Conservation (phyloP, 257 asterid genomes). For the Penstemon eatonii region DNA sequence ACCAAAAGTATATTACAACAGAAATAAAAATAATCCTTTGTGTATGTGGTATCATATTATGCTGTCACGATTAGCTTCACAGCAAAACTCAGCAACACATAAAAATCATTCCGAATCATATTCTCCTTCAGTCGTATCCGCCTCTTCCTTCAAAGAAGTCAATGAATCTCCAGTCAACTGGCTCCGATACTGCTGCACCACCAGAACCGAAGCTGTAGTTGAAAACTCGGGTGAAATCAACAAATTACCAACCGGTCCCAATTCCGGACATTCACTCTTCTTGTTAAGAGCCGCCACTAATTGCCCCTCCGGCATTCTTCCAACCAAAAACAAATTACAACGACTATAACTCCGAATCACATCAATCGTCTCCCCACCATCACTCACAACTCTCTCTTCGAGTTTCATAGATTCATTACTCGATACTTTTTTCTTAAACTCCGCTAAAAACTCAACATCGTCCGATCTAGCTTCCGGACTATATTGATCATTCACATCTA, state of each 20-base stretch:
- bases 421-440: slow-evolving; percentile 27
- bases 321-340: slow-evolving; percentile 51
- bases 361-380: slow-evolving; percentile 29
- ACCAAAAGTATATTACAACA: no score
- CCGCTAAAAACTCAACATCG: slow-evolving; percentile 37
- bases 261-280: slow-evolving; percentile 48
- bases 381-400: slow-evolving; percentile 34
- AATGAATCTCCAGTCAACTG: slow-evolving; percentile 37
- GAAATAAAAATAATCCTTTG: no score
- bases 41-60: no score
- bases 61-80: no score
- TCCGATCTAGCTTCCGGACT: slow-evolving; percentile 15
- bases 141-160: slow-evolving; percentile 38
- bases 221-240: slow-evolving; percentile 40
- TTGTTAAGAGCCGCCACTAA: slow-evolving; percentile 34
- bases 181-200: slow-evolving; percentile 56
- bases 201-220: slow-evolving; percentile 54
- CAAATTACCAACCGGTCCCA: slow-evolving; percentile 55
- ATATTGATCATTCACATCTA: slow-evolving; percentile 23
- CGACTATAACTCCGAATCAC: slow-evolving; percentile 25
- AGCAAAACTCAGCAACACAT: no score
- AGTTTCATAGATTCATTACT: slow-evolving; percentile 35
- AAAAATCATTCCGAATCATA: slow-evolving; percentile 28
- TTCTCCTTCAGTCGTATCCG: slow-evolving; percentile 6
- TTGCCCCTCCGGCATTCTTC: slow-evolving; percentile 51